These are phyloP conservation scores for Mucor plumbeus DNA, from an alignment of 371 early-diverging fungal species.

Conservation along the genomic window DNA sequence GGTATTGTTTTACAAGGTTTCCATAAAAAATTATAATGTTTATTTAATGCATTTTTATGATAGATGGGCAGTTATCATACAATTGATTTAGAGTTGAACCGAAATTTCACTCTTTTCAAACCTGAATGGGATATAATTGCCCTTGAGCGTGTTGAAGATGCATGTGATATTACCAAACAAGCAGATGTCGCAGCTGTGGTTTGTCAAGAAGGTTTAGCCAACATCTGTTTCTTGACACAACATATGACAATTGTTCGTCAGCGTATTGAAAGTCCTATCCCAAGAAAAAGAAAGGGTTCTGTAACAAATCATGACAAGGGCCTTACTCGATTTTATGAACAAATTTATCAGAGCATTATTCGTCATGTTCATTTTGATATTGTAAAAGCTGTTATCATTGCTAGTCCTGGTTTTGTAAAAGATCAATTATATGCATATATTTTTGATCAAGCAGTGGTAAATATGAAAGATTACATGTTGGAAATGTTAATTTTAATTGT, in stretches of 20 bases:
- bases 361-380: constrained; percentile 87
- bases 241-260: constrained; percentile 96
- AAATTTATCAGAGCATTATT: constrained; percentile 85
- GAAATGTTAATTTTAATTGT: not conserved
- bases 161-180: constrained; percentile 89
- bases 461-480: constrained; percentile 24
- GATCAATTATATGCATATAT: constrained; percentile 88
- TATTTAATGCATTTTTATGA: not conserved
- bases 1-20: constrained; percentile 42
- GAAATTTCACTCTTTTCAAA: constrained; percentile 87
- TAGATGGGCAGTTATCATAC: constrained; percentile 96
- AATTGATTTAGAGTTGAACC: constrained; percentile 90
- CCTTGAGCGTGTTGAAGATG: constrained; percentile 85
- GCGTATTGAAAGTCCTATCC: constrained; percentile 89
- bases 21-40: not conserved
- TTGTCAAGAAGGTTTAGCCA: constrained; percentile 95
- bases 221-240: constrained; percentile 91
- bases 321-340: constrained; percentile 85
- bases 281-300: constrained; percentile 91
- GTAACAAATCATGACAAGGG: constrained; percentile 91
- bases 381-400: constrained; percentile 92
- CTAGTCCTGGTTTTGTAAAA: constrained; percentile 95
- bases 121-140: constrained; percentile 93
- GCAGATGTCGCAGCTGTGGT: constrained; percentile 96
- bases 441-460: constrained; percentile 82